Conservation (phyloP, 495 filamentous ascomycete genomes). For the Hyaloscypha hepaticicola region DNA sequence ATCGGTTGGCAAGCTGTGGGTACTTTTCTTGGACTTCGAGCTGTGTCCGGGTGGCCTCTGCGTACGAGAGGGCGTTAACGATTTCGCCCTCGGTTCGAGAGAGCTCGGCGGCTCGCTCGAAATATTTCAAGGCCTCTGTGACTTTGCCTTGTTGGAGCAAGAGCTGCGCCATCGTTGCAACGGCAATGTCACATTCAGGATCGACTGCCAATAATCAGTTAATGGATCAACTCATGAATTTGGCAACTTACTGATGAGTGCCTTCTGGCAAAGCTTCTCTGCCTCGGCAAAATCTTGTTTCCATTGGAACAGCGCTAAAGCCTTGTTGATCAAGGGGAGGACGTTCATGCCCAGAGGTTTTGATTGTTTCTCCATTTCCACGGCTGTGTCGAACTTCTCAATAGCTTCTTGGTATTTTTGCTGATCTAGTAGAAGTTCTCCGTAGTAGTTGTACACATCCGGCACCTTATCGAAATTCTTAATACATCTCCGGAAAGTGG, state of each 20-base stretch:
- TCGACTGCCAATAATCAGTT: conserved; percentile 65
- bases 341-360: conserved; percentile 97
- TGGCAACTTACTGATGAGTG: conserved; percentile 82
- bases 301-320: conserved; percentile 94
- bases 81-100: conserved; percentile 95
- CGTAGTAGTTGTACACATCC: conserved; percentile 99
- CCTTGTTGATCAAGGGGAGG: conserved; percentile 97
- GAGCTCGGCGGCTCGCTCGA: conserved; percentile 92
- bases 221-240: not conserved
- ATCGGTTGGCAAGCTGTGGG: conserved; percentile 81
- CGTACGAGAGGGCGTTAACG: conserved; percentile 94
- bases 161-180: conserved; percentile 99
- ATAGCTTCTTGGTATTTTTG: conserved; percentile 93
- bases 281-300: conserved; percentile 94
- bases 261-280: conserved; percentile 95
- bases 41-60: conserved; percentile 95
- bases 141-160: conserved; percentile 97
- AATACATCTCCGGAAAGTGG: conserved; percentile 93
- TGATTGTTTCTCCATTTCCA: conserved; percentile 94
- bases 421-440: conserved; percentile 97
- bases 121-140: conserved; percentile 91
- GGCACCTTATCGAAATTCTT: conserved; percentile 97
- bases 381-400: conserved; percentile 95
- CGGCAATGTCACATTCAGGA: conserved; percentile 97
- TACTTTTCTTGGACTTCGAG: conserved; percentile 98